Conservation (phyloP, 2,329 filamentous ascomycete genomes). For the Colletotrichum limetticola region DNA sequence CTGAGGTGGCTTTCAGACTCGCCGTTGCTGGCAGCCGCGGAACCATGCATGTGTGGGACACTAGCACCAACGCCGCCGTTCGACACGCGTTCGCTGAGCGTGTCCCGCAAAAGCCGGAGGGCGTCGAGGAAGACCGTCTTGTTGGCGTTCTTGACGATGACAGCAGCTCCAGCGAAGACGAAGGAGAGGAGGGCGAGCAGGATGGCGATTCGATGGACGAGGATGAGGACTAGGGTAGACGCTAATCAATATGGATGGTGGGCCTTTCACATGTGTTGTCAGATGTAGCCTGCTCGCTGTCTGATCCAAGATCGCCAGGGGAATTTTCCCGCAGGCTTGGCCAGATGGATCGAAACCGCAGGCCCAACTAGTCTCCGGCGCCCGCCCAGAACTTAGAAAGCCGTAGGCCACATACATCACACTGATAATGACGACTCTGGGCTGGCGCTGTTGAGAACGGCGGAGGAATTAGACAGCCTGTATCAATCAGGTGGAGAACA, state of each 20-base stretch:
- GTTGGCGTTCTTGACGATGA: constrained; percentile 78
- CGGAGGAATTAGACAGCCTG: constrained; percentile 2
- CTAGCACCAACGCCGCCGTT: constrained; percentile 89
- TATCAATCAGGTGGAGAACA: constrained; percentile 8
- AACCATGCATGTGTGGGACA: constrained; percentile 94
- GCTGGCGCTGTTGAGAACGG: neutral
- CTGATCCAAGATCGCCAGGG: neutral
- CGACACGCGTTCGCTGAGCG: constrained; percentile 82
- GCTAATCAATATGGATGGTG: neutral
- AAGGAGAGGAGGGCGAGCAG: constrained; percentile 58
- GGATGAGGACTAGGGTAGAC: constrained; percentile 48
- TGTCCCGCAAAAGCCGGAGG: constrained; percentile 64
- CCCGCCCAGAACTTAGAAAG: neutral
- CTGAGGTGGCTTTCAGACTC: constrained; percentile 90
- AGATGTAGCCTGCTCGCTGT: constrained; percentile 2
- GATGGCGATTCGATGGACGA: constrained; percentile 67
- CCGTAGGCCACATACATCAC: neutral
- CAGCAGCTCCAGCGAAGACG: constrained; percentile 74
- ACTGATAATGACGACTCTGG: constrained; percentile 1
- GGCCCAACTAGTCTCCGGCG: neutral
- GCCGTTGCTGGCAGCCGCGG: constrained; percentile 96
- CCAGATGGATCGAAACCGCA: constrained; percentile 11
- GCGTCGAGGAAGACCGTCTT: constrained; percentile 78
- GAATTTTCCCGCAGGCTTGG: constrained; percentile 1
- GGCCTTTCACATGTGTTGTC: neutral